phyloP scores from a whole-genome alignment of 2,329 filamentous ascomycete genomes.

The Fusarium sp. region DNA sequence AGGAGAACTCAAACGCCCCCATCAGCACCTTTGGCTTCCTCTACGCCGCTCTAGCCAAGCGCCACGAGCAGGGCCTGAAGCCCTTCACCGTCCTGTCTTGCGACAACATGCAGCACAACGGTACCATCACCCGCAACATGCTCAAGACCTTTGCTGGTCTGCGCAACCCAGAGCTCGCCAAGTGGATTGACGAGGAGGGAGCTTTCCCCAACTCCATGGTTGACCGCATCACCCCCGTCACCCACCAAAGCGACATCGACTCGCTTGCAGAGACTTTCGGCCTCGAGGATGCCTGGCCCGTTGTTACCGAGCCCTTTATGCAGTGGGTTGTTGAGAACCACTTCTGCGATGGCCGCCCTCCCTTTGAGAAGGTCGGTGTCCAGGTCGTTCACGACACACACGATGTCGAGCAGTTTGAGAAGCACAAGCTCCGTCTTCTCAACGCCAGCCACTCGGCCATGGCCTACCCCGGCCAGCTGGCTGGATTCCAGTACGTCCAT shows the following conservation, averaged over 20 bases:
- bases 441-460: conserved; percentile 66
- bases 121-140: conserved; percentile 64
- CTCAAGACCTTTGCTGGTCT: conserved; percentile 62
- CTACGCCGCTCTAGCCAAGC: conserved; percentile 61
- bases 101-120: conserved; percentile 70
- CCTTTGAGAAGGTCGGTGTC: conserved; percentile 64
- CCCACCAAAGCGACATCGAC: conserved; percentile 57
- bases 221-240: conserved; percentile 66
- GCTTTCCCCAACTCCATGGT: conserved; percentile 68
- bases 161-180: conserved; percentile 59
- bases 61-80: conserved; percentile 58
- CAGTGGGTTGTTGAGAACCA: conserved; percentile 68
- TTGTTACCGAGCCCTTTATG: conserved; percentile 67
- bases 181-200: conserved; percentile 61
- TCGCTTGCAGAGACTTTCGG: conserved; percentile 58
- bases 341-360: conserved; percentile 63
- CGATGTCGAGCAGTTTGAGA: conserved; percentile 66
- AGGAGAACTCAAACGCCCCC: conserved; percentile 57
- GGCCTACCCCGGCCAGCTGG: conserved; percentile 63
- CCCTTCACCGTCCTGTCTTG: conserved; percentile 68
- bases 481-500: conserved; percentile 66
- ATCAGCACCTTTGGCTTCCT: conserved; percentile 65
- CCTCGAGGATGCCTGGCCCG: conserved; percentile 64
- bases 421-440: conserved; percentile 67
- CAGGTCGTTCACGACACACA: conserved; percentile 65